Evolutionary conservation across 495 filamentous ascomycete species (phyloP).

Genomic region (Talaromyces adpressus): DNA sequence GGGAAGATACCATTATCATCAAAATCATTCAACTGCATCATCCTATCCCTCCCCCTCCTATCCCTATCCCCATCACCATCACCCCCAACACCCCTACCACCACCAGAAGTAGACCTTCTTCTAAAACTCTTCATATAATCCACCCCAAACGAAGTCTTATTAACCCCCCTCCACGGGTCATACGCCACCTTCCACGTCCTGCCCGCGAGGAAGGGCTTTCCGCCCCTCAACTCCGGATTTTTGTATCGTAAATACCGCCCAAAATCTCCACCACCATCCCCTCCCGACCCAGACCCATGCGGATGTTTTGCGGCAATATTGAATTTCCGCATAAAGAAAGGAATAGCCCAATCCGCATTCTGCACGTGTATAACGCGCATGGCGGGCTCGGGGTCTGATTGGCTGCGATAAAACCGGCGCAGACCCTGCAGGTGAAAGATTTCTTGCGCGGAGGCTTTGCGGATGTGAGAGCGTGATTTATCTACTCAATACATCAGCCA

Average conservation of each 20-base stretch:
- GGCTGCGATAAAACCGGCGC: conserved; percentile 27
- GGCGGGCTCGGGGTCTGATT: conserved; percentile 8
- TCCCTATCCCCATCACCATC: conserved; percentile 2
- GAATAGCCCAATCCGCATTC: conserved; percentile 45
- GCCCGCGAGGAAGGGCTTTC: conserved; percentile 42
- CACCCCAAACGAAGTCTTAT: conserved; percentile 40
- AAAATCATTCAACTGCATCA: conserved; percentile 44
- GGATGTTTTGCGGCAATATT: conserved; percentile 25
- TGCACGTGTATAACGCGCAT: conserved; percentile 32
- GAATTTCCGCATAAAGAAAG: conserved; percentile 45
- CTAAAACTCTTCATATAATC: conserved; percentile 44
- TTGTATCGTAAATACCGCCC: conserved; percentile 41
- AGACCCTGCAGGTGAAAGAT: conserved; percentile 34
- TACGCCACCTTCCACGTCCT: conserved; percentile 41
- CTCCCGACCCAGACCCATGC: conserved; percentile 14
- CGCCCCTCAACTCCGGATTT: conserved; percentile 35
- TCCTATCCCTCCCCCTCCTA: conserved; percentile 21
- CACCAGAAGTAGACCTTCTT: neutral
- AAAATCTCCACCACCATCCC: conserved; percentile 40
- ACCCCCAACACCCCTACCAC: neutral
- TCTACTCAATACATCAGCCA: neutral
- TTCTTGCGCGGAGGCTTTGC: conserved; percentile 41
- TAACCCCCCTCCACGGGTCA: conserved; percentile 48
- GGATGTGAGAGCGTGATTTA: conserved; percentile 19
- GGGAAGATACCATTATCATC: conserved; percentile 30